phyloP scores from a whole-genome alignment of 306 rosid genomes.

The Bauhinia variegata region DNA sequence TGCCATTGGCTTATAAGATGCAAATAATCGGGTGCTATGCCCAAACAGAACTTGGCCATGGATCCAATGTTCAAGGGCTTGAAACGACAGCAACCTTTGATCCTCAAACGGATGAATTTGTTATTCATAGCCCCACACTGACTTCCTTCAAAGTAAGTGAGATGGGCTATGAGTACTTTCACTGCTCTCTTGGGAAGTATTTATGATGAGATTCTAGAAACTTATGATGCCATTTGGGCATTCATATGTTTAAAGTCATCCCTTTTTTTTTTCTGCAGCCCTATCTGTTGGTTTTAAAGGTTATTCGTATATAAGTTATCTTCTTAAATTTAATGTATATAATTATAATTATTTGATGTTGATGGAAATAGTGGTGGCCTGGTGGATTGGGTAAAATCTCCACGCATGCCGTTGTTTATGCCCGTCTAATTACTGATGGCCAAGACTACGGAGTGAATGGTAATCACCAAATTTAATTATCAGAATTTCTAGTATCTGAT shows the following conservation, averaged over 20 bases:
- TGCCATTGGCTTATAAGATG: slow-evolving; percentile 87
- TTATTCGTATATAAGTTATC: slow-evolving; percentile 20
- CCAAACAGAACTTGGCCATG: slow-evolving; percentile 99
- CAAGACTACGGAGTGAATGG: slow-evolving; percentile 85
- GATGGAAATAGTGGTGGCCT: slow-evolving; percentile 94
- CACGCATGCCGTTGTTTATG: slow-evolving; percentile 83
- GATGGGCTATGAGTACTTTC: not conserved
- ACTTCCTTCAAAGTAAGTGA: slow-evolving; percentile 92
- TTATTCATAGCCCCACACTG: slow-evolving; percentile 88
- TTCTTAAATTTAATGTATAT: slow-evolving; percentile 24
- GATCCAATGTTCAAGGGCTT: slow-evolving; percentile 97
- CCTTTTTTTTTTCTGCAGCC: not conserved
- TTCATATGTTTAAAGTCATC: not conserved
- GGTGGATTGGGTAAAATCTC: slow-evolving; percentile 96
- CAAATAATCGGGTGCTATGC: slow-evolving; percentile 99
- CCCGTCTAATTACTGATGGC: slow-evolving; percentile 79
- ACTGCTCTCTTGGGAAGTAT: not conserved
- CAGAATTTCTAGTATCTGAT: slow-evolving; percentile 15
- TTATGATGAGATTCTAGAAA: slow-evolving; percentile 15
- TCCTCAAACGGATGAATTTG: slow-evolving; percentile 76
- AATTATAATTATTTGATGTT: slow-evolving; percentile 25
- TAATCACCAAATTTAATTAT: slow-evolving; percentile 40
- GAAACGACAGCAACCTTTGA: slow-evolving; percentile 98
- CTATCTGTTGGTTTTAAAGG: slow-evolving; percentile 6
- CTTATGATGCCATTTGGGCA: slow-evolving; percentile 14